These are phyloP conservation scores for Termitomyces titanicus DNA, from an alignment of 768 basidiomycete genomes.

Conservation along the genomic window DNA sequence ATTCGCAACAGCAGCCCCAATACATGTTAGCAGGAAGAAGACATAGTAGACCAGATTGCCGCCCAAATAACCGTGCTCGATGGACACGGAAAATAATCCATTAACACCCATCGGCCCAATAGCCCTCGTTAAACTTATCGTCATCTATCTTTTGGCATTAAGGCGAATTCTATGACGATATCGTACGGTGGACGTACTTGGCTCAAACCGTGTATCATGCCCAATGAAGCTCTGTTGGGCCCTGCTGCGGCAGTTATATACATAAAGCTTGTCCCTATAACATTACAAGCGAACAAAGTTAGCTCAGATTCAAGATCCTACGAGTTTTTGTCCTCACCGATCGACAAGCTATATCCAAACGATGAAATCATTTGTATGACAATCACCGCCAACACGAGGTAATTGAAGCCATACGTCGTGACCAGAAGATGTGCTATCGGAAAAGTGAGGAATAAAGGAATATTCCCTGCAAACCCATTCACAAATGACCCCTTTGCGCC, in stretches of 20 bases:
- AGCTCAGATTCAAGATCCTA: no score
- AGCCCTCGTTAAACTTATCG: conserved; percentile 34
- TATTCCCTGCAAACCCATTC: not conserved
- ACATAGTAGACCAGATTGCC: conserved; percentile 56
- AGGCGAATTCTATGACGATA: not conserved
- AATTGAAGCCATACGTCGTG: not conserved
- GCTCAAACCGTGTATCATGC: conserved; percentile 57
- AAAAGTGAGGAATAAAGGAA: not conserved
- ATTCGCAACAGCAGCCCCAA: conserved; percentile 26
- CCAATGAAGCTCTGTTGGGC: conserved; percentile 61
- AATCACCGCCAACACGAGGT: not conserved
- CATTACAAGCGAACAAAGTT: no score
- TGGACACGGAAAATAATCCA: conserved; percentile 66
- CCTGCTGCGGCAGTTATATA: conserved; percentile 62
- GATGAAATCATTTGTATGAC: conserved; percentile 23
- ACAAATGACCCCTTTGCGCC: not conserved
- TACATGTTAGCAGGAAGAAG: conserved; percentile 25
- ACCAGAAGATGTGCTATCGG: not conserved
- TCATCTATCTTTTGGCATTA: conserved; percentile 28
- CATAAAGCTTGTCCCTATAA: conserved; percentile 64
- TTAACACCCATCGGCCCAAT: conserved; percentile 59
- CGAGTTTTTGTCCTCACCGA: not conserved
- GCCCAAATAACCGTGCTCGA: conserved; percentile 45
- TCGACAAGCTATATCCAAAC: not conserved
- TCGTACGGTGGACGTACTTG: conserved; percentile 7